These are phyloP conservation scores for Arachis hypogaea DNA, from an alignment of 306 rosid species.

Conservation along the genomic window DNA sequence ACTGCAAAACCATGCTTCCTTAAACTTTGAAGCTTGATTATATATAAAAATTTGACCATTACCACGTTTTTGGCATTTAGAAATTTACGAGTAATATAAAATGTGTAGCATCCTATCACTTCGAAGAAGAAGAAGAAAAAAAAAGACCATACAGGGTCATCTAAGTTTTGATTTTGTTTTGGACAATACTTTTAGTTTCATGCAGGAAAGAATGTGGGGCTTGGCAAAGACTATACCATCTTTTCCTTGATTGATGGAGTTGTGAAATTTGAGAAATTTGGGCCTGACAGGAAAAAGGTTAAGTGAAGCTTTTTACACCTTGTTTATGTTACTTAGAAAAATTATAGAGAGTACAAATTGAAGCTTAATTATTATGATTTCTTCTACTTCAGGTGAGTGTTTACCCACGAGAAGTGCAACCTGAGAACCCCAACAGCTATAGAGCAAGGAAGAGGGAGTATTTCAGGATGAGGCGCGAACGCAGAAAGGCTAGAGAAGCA, in stretches of 20 bases:
- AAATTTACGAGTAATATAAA: neutral
- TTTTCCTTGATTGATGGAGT: conserved; percentile 93
- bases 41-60: neutral
- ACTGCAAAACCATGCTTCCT: neutral
- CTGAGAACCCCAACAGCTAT: conserved; percentile 93
- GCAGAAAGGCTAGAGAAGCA: conserved; percentile 72
- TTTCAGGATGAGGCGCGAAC: conserved; percentile 81
- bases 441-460: conserved; percentile 78
- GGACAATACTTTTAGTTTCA: conserved; percentile 66
- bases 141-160: neutral
- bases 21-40: neutral
- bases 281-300: conserved; percentile 96
- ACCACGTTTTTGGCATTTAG: neutral
- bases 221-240: conserved; percentile 91
- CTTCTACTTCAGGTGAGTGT: conserved; percentile 68
- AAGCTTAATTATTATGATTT: neutral
- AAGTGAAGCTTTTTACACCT: conserved; percentile 1
- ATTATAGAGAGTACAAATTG: conserved; percentile 8
- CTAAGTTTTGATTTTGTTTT: conserved; percentile 22
- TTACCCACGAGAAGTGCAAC: conserved; percentile 75
- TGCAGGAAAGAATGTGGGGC: conserved; percentile 93
- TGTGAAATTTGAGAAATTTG: conserved; percentile 88
- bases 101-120: too few species aligned
- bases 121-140: too few species aligned
- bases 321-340: conserved; percentile 1